These are phyloP conservation scores for Metschnikowia gelsemii DNA, from an alignment of 805 yeast species.

Conservation along the genomic window DNA sequence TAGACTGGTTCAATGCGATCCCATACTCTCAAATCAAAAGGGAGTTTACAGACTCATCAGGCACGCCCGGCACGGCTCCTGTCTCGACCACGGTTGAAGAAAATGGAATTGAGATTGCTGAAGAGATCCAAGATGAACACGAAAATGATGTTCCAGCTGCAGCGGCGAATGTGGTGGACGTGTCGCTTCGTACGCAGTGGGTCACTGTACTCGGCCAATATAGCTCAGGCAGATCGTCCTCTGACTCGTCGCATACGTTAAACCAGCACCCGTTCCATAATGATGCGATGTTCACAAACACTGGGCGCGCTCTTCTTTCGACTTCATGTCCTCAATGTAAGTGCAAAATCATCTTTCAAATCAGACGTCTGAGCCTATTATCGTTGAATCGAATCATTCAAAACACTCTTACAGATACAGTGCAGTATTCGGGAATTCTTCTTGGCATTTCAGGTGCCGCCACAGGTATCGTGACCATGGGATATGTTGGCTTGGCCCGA, in stretches of 20 bases:
- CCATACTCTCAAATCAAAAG: slow-evolving; percentile 22
- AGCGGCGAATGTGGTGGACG: slow-evolving; percentile 1
- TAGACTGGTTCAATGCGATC: slow-evolving; percentile 42
- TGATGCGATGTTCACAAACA: background rate
- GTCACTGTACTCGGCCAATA: slow-evolving; percentile 1
- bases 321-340: slow-evolving; percentile 46
- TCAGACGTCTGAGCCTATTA: slow-evolving; percentile 30
- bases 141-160: no score
- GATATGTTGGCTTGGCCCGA: slow-evolving; percentile 38
- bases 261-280: background rate
- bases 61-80: no score
- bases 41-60: background rate
- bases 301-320: slow-evolving; percentile 12
- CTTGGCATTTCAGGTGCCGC: slow-evolving; percentile 41
- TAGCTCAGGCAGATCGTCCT: background rate
- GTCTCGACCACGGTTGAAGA: background rate
- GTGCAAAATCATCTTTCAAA: slow-evolving; percentile 31
- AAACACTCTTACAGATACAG: slow-evolving; percentile 20
- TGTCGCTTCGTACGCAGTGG: slow-evolving; percentile 6
- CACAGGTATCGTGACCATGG: slow-evolving; percentile 41
- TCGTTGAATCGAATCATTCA: slow-evolving; percentile 21
- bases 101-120: background rate
- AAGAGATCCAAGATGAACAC: slow-evolving; percentile 5
- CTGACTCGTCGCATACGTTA: background rate
- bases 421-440: slow-evolving; percentile 33